phyloP scores from a whole-genome alignment of 2,329 filamentous ascomycete genomes.

The Byssochlamys sp. region DNA sequence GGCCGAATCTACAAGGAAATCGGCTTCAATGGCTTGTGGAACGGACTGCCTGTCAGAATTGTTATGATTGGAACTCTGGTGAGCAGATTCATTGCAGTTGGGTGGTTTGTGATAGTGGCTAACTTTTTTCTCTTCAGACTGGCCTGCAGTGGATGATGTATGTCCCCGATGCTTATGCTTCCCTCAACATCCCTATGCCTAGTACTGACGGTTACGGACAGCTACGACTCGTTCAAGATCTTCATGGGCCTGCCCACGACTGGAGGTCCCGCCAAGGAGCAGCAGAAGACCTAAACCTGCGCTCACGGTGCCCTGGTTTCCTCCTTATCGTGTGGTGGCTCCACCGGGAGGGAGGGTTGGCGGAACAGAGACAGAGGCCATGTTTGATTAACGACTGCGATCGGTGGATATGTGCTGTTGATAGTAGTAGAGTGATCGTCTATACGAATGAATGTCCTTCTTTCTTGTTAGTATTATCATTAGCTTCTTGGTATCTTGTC shows the following conservation, averaged over 20 bases:
- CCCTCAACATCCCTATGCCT: background rate
- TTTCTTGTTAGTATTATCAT: background rate
- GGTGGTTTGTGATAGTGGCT: conserved; percentile 1
- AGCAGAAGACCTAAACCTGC: conserved; percentile 30
- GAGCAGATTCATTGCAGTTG: conserved; percentile 9
- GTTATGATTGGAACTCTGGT: conserved; percentile 73
- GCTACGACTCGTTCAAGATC: conserved; percentile 72
- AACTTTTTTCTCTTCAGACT: conserved; percentile 37
- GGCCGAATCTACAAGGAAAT: conserved; percentile 76
- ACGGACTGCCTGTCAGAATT: conserved; percentile 74
- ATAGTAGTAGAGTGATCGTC: background rate
- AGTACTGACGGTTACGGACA: conserved; percentile 18
- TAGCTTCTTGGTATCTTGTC: background rate
- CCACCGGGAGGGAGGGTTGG: background rate
- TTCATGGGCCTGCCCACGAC: conserved; percentile 81
- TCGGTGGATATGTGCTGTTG: background rate
- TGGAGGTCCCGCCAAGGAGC: conserved; percentile 46
- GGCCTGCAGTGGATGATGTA: conserved; percentile 92
- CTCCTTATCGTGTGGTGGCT: background rate
- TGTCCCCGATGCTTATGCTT: conserved; percentile 28
- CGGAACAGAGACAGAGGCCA: background rate
- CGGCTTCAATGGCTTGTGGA: conserved; percentile 82
- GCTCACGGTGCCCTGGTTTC: background rate
- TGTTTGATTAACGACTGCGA: background rate
- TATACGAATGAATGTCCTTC: background rate